phyloP scores from a whole-genome alignment of 192 early-diverging fungal species.

The Gamsiella multidivaricata region DNA sequence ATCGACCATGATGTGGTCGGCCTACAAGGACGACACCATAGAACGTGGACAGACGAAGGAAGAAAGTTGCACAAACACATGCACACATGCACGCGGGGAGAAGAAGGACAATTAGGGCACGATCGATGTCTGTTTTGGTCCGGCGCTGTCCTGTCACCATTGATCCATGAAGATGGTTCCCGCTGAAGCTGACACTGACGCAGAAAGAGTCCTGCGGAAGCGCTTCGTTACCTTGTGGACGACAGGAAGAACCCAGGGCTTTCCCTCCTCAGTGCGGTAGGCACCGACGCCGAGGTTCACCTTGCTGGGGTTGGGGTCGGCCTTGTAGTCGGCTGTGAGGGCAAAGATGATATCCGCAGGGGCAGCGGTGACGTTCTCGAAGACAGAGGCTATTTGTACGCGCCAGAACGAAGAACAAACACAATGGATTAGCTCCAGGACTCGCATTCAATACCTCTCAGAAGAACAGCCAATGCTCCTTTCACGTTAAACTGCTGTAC shows the following conservation, averaged over 20 bases:
- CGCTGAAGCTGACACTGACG: too few species aligned
- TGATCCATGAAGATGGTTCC: not conserved
- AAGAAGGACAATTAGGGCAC: too few species aligned
- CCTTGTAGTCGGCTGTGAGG: constrained; percentile 85
- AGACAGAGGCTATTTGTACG: constrained; percentile 55
- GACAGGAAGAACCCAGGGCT: constrained; percentile 95
- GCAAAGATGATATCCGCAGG: constrained; percentile 93
- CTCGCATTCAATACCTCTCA: too few species aligned
- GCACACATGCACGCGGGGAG: not conserved
- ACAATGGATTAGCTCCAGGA: too few species aligned
- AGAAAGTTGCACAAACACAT: constrained; percentile 1
- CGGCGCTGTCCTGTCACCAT: not conserved
- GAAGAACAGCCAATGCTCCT: too few species aligned
- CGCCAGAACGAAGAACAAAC: not conserved
- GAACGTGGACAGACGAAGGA: not conserved
- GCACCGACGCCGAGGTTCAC: constrained; percentile 97
- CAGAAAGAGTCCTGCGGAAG: too few species aligned
- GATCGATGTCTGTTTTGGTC: too few species aligned
- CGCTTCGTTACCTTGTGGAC: constrained; percentile 81
- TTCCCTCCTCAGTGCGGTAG: constrained; percentile 90
- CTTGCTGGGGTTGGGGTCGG: constrained; percentile 81
- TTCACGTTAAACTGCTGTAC: too few species aligned
- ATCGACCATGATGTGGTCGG: constrained; percentile 76
- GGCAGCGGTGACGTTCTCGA: constrained; percentile 66
- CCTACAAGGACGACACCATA: constrained; percentile 54